Evolutionary conservation across 495 filamentous ascomycete species (phyloP).

Genomic region (Penicillium ochrochloron): DNA sequence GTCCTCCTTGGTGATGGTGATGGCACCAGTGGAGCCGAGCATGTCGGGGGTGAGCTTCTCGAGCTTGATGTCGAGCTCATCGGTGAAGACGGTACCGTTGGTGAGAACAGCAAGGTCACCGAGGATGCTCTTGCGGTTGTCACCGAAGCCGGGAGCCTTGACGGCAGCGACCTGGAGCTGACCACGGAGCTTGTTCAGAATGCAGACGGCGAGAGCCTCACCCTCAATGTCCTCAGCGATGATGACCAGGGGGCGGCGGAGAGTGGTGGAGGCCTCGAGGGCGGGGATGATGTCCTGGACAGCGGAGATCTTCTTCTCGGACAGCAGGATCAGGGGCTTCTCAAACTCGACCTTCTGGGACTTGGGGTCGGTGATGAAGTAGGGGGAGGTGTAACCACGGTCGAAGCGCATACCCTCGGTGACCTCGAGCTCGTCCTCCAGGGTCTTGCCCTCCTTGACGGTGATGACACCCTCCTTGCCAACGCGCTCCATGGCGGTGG

Average conservation of each 20-base stretch:
- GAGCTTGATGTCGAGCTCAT: constrained; percentile 97
- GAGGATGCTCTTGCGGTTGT: constrained; percentile 99
- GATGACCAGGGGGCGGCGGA: constrained; percentile 94
- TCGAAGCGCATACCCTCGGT: constrained; percentile 99
- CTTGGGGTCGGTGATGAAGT: constrained; percentile 99
- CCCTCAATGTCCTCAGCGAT: constrained; percentile 99
- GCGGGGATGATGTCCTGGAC: constrained; percentile 98
- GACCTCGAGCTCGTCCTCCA: constrained; percentile 96
- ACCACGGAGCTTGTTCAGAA: constrained; percentile 99
- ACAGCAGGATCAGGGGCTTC: constrained; percentile 97
- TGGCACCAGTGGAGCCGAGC: constrained; percentile 95
- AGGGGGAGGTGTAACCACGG: constrained; percentile 95
- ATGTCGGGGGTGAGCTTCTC: constrained; percentile 95
- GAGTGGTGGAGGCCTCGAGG: constrained; percentile 93
- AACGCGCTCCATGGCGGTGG: constrained; percentile 99
- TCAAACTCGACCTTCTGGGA: constrained; percentile 98
- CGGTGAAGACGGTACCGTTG: constrained; percentile 95
- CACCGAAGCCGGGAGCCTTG: constrained; percentile 98
- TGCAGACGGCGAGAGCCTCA: constrained; percentile 97
- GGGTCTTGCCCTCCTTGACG: constrained; percentile 99
- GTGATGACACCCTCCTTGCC: constrained; percentile 99
- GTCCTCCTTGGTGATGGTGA: constrained; percentile 99
- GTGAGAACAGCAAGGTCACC: constrained; percentile 94
- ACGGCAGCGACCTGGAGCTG: constrained; percentile 98
- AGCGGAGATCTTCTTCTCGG: constrained; percentile 99